Evolutionary conservation across 495 filamentous ascomycete genomes (phyloP).

Genomic region (Aspergillus sclerotioniger): DNA sequence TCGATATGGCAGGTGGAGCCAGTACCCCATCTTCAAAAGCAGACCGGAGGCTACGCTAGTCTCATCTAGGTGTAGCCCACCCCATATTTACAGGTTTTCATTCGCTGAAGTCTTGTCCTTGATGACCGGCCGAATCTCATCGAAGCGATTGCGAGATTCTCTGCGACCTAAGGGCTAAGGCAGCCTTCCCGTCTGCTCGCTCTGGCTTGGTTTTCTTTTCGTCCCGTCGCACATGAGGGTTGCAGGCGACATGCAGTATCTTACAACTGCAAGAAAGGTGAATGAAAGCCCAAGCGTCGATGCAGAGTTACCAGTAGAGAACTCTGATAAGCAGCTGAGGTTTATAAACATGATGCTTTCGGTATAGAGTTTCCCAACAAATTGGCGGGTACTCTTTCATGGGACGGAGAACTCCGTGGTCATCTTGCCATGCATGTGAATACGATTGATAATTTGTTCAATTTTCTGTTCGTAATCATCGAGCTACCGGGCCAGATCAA

Average conservation of each 20-base stretch:
- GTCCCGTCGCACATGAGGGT: background rate
- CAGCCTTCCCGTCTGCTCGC: background rate
- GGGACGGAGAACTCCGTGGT: background rate
- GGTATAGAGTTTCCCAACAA: background rate
- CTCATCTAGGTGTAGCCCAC: background rate
- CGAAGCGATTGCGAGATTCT: too few relatives aligned
- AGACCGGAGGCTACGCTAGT: background rate
- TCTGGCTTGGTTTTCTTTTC: background rate
- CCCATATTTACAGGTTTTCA: background rate
- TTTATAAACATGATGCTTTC: too few relatives aligned
- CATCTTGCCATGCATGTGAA: background rate
- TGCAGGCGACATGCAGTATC: background rate
- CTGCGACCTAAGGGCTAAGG: too few relatives aligned
- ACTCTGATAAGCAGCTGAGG: too few relatives aligned
- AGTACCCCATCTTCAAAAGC: slow-evolving; percentile 1
- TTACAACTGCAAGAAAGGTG: too few relatives aligned
- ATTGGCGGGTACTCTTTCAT: background rate
- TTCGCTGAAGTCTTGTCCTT: background rate
- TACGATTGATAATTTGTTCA: background rate
- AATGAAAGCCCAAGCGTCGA: too few relatives aligned
- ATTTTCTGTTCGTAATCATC: background rate
- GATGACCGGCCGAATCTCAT: background rate
- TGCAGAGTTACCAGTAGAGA: too few relatives aligned
- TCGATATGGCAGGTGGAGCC: background rate
- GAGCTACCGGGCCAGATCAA: too few relatives aligned